These are phyloP conservation scores for Neofusicoccum laricinum DNA, from an alignment of 2,329 filamentous ascomycete genomes.

Conservation along the genomic window DNA sequence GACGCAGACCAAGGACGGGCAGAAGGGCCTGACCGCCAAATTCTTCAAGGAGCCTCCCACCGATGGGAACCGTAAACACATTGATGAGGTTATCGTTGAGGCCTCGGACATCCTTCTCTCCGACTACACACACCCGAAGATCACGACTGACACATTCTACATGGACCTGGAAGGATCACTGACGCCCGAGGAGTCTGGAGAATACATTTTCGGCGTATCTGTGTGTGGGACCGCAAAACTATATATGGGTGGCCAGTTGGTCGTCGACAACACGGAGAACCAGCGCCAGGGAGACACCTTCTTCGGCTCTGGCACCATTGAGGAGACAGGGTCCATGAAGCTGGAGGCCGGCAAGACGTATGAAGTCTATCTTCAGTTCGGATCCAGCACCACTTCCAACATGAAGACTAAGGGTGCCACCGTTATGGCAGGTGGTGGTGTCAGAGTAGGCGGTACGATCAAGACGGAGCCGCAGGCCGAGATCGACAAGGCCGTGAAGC, in stretches of 20 bases:
- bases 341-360: conserved; percentile 56
- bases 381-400: conserved; percentile 14
- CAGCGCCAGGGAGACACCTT: conserved; percentile 60
- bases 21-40: neutral
- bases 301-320: conserved; percentile 60
- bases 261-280: conserved; percentile 44
- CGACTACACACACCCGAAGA: conserved; percentile 17
- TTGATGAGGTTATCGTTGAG: conserved; percentile 16
- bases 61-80: neutral
- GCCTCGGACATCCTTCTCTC: conserved; percentile 16
- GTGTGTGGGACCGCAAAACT: conserved; percentile 28
- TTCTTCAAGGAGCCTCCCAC: conserved; percentile 17
- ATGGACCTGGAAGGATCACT: conserved; percentile 19
- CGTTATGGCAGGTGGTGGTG: conserved; percentile 46
- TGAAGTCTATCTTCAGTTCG: conserved; percentile 28
- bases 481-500: conserved; percentile 19
- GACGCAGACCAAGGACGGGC: conserved; percentile 8
- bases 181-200: conserved; percentile 17
- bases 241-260: conserved; percentile 34
- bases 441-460: conserved; percentile 61
- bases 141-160: conserved; percentile 17
- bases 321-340: conserved; percentile 56
- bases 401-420: conserved; percentile 13
- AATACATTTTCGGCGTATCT: conserved; percentile 19
- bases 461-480: conserved; percentile 47